phyloP scores from a whole-genome alignment of 305 asterid species.

The Fraxinus latifolia region DNA sequence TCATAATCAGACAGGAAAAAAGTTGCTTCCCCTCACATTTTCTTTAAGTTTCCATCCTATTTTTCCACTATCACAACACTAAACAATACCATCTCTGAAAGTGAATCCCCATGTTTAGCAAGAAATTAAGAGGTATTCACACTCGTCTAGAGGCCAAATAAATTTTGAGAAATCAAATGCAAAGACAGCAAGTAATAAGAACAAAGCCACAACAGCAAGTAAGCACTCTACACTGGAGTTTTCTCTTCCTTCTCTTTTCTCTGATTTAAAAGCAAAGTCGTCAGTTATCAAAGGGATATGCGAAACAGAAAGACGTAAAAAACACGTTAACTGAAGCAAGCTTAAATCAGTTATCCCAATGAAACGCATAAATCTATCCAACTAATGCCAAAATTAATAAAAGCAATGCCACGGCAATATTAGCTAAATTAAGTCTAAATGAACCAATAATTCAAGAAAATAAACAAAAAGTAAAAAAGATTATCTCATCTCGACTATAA shows the following conservation, averaged over 20 bases:
- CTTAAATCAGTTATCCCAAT: neutral
- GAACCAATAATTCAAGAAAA: conserved; percentile 3
- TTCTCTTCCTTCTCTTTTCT: neutral
- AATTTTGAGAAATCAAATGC: neutral
- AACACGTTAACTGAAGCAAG: neutral
- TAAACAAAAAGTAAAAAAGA: conserved; percentile 3
- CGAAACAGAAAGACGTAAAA: neutral
- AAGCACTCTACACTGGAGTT: neutral
- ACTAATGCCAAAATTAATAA: conserved; percentile 11
- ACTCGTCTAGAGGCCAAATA: neutral
- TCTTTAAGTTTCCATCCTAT: neutral
- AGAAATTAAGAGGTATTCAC: neutral
- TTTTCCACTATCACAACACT: neutral
- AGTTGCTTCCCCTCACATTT: neutral
- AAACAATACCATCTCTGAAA: neutral
- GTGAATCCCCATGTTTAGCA: conserved; percentile 3
- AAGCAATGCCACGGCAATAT: neutral
- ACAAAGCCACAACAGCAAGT: neutral
- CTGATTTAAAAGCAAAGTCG: neutral
- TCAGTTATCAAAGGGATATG: neutral
- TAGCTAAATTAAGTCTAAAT: conserved; percentile 5
- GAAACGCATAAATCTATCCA: neutral
- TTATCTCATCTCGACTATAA: neutral
- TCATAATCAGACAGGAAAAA: conserved; percentile 9
- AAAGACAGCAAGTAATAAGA: neutral